Evolutionary conservation across 225 moss, liverwort and hornwort genomes (phyloP).

Genomic region (Pseudisothecium myosuroides): DNA sequence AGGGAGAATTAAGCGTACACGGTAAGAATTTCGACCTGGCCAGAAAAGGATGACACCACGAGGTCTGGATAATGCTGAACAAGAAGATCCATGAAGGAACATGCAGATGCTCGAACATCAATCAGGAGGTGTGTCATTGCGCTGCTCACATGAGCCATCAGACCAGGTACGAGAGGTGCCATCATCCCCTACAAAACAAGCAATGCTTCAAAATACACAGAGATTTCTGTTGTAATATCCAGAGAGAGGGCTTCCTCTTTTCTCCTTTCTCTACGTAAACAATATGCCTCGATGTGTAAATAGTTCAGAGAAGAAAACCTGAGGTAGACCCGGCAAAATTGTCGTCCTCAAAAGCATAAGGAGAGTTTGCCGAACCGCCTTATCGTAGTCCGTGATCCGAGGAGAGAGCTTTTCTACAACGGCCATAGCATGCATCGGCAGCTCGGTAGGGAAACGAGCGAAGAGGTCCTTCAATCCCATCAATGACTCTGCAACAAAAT

Average conservation of each 20-base stretch:
- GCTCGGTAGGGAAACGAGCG: constrained; percentile 57
- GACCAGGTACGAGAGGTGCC: constrained; percentile 75
- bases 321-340: constrained; percentile 69
- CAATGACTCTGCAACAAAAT: constrained; percentile 57
- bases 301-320: constrained; percentile 32
- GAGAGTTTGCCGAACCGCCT: constrained; percentile 72
- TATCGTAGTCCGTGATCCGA: constrained; percentile 76
- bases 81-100: constrained; percentile 71
- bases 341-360: constrained; percentile 62
- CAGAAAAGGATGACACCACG: constrained; percentile 55
- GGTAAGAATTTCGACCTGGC: constrained; percentile 47
- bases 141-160: constrained; percentile 96
- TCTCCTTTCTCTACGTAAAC: background rate
- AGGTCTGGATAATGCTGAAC: constrained; percentile 69
- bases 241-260: background rate
- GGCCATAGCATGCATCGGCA: constrained; percentile 69
- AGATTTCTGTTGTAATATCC: background rate
- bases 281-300: background rate
- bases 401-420: constrained; percentile 82
- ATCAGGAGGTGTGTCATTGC: constrained; percentile 95
- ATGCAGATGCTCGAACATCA: constrained; percentile 84
- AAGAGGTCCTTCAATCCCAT: constrained; percentile 84
- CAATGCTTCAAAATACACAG: background rate
- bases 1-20: background rate
- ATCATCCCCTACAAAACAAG: constrained; percentile 70